Evolutionary conservation across 768 basidiomycete species (phyloP).

Genomic region (Suillus hirtellus): DNA sequence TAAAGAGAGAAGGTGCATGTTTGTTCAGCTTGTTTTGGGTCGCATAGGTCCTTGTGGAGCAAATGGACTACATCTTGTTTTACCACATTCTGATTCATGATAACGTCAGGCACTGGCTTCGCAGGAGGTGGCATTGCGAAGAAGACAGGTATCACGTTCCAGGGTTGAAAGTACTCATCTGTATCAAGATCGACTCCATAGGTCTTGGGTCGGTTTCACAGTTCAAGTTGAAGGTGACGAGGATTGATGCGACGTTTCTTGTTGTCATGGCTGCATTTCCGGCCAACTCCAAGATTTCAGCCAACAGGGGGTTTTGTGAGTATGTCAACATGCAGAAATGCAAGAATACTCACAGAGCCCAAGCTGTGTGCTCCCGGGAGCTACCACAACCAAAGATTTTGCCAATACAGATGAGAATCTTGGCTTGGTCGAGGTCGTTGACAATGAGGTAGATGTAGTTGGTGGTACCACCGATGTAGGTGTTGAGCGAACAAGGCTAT

Average conservation of each 20-base stretch:
- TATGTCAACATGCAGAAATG: conserved; percentile 4
- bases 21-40: neutral
- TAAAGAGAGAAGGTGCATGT: conserved; percentile 82
- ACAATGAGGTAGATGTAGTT: no score
- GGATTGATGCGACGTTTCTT: no score
- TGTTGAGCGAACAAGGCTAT: no score
- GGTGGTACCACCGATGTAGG: no score
- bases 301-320: neutral
- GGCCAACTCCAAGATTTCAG: no score
- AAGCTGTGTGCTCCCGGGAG: conserved; percentile 89
- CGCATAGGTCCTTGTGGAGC: neutral
- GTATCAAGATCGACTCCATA: conserved; percentile 1
- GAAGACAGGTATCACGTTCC: conserved; percentile 80
- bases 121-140: conserved; percentile 89
- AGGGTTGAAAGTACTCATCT: conserved; percentile 50
- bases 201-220: neutral
- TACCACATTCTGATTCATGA: conserved; percentile 9
- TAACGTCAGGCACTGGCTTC: conserved; percentile 77
- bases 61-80: neutral
- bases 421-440: conserved; percentile 65
- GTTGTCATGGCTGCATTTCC: conserved; percentile 44
- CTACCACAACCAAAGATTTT: conserved; percentile 91
- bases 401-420: conserved; percentile 81
- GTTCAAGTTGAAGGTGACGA: no score
- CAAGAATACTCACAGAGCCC: conserved; percentile 66